Percentiles rank a stretch among this genome's conserved stretches.
These are phyloP conservation scores for Tetrapisispora fleetii DNA, from an alignment of 805 yeast genomes.

Conservation along the genomic window DNA sequence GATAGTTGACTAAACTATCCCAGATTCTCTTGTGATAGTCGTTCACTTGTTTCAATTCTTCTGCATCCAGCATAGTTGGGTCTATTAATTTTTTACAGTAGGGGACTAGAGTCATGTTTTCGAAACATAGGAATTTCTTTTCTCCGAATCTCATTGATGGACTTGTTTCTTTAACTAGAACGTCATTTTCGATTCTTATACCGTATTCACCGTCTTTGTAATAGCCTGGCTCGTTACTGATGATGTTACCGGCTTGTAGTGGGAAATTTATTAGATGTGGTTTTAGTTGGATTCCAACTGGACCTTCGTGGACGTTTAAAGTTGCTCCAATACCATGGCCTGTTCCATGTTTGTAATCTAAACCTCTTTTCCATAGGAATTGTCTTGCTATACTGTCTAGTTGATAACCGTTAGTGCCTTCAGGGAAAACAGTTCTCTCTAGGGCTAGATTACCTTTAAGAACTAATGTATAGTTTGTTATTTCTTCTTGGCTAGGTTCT, in stretches of 20 bases:
- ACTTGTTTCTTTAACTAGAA: constrained; percentile 40
- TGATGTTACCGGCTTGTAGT: constrained; percentile 55
- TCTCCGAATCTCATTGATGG: constrained; percentile 31
- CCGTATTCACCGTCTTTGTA: constrained; percentile 89
- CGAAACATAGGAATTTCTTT: constrained; percentile 55
- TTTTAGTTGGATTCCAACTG: constrained; percentile 65
- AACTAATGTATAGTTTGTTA: constrained; percentile 68
- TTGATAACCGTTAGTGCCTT: constrained; percentile 61
- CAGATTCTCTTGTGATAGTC: constrained; percentile 51
- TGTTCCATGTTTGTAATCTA: constrained; percentile 88
- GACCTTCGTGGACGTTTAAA: constrained; percentile 90
- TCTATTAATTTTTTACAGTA: constrained; percentile 72
- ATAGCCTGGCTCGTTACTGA: constrained; percentile 92
- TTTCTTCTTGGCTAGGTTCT: constrained; percentile 33
- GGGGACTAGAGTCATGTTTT: constrained; percentile 79
- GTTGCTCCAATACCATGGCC: constrained; percentile 96
- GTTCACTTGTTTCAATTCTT: constrained; percentile 64
- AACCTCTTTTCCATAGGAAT: constrained; percentile 69
- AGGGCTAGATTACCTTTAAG: constrained; percentile 86
- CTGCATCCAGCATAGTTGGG: constrained; percentile 39
- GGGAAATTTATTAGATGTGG: constrained; percentile 42
- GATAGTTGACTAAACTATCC: constrained; percentile 38
- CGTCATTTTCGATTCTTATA: constrained; percentile 77
- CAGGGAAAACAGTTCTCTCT: constrained; percentile 71
- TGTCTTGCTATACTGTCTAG: constrained; percentile 80